Evolutionary conservation across 257 asterid genomes (phyloP).

Genomic region (Capsicum chinense): DNA sequence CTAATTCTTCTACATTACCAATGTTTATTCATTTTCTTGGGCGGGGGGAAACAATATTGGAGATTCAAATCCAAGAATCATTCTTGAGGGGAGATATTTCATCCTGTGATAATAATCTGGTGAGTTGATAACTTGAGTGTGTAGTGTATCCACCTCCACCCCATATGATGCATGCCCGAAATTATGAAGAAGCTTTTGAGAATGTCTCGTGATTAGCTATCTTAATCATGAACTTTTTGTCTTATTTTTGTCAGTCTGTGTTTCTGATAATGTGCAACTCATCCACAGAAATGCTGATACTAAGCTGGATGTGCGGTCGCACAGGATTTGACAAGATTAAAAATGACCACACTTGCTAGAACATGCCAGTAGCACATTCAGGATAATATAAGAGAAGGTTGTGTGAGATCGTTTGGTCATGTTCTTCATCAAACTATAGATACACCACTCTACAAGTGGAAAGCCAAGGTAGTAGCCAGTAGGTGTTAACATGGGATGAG

Average conservation of each 20-base stretch:
- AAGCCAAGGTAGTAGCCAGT: background rate
- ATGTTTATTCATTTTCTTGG: background rate
- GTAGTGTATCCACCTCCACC: background rate
- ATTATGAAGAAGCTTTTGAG: background rate
- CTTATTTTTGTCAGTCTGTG: background rate
- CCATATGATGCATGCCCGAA: background rate
- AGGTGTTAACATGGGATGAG: background rate
- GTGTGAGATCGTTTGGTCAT: background rate
- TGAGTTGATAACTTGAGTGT: background rate
- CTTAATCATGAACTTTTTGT: constrained; percentile 16
- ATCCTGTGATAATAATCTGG: background rate
- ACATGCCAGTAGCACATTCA: background rate
- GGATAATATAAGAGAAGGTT: background rate
- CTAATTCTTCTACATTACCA: constrained; percentile 16
- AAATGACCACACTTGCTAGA: background rate
- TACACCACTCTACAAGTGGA: background rate
- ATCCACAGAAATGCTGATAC: background rate
- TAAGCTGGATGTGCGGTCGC: background rate
- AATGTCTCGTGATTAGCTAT: background rate
- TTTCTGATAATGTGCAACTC: background rate
- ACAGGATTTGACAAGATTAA: background rate
- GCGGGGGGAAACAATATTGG: background rate
- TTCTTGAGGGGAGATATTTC: background rate
- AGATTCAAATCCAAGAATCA: background rate
- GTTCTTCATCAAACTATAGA: background rate